Percentiles rank a stretch among this genome's conserved stretches.
Evolutionary conservation across 495 filamentous ascomycete species (phyloP).

Genomic region (Neurospora sp.): DNA sequence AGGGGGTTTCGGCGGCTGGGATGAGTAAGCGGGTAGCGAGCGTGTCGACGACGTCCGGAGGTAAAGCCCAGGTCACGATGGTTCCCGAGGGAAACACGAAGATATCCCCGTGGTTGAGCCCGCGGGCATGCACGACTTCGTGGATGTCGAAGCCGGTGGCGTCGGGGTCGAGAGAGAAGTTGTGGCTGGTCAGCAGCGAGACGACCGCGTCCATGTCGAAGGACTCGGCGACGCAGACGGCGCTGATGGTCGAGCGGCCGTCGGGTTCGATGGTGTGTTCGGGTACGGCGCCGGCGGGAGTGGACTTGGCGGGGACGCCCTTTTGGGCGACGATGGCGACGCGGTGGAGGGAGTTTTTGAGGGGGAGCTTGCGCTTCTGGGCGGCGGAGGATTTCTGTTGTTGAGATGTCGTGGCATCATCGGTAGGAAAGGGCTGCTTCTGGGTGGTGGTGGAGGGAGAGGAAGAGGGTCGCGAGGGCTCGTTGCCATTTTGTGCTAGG

Average conservation of each 20-base stretch:
- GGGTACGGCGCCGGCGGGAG: conserved; percentile 2
- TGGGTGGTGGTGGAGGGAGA: neutral
- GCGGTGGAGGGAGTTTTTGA: conserved; percentile 35
- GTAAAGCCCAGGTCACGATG: conserved; percentile 83
- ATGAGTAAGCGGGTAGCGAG: conserved; percentile 65
- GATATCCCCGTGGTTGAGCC: conserved; percentile 60
- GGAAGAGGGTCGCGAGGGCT: neutral
- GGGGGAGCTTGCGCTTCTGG: conserved; percentile 32
- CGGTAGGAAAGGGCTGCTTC: conserved; percentile 5
- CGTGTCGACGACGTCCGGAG: conserved; percentile 55
- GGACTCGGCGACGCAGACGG: conserved; percentile 76
- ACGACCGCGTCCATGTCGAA: conserved; percentile 69
- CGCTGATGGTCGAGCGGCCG: conserved; percentile 54
- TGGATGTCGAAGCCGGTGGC: conserved; percentile 46
- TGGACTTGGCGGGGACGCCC: conserved; percentile 13
- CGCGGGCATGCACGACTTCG: conserved; percentile 48
- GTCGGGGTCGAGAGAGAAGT: conserved; percentile 55
- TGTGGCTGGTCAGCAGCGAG: conserved; percentile 59
- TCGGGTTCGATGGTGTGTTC: conserved; percentile 5
- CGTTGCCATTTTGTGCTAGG: conserved; percentile 18
- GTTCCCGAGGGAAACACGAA: conserved; percentile 97
- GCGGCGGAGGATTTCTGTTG: conserved; percentile 2
- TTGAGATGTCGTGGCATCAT: conserved; percentile 3
- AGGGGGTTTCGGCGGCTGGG: conserved; percentile 65
- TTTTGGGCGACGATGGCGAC: conserved; percentile 33